Percentiles rank a stretch among this genome's conserved stretches.
These are phyloP conservation scores for Cercospora zeina DNA, from an alignment of 2,329 filamentous ascomycete species.

Conservation along the genomic window DNA sequence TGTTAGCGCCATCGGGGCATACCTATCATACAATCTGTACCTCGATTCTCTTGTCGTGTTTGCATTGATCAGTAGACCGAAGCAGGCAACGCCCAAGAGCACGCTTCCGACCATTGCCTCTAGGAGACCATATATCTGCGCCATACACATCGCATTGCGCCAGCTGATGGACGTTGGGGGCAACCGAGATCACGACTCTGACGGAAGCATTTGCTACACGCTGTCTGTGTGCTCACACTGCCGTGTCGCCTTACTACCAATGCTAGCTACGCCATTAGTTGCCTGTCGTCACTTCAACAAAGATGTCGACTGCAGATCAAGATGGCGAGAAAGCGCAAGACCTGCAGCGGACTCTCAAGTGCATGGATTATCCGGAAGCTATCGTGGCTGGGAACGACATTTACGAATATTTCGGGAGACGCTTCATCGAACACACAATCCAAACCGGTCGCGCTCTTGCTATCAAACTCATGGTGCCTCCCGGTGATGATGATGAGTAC, in stretches of 20 bases:
- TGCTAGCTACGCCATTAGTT: neutral
- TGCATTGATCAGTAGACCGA: neutral
- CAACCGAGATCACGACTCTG: neutral
- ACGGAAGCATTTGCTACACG: too few relatives aligned
- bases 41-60: neutral
- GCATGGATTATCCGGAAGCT: neutral
- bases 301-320: neutral
- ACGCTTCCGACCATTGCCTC: neutral
- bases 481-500: neutral
- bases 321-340: neutral
- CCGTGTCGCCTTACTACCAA: neutral
- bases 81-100: neutral
- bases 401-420: neutral
- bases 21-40: neutral
- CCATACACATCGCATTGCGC: neutral
- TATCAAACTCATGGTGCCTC: neutral
- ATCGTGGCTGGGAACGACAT: conserved; percentile 1
- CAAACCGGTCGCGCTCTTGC: neutral
- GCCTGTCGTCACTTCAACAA: neutral
- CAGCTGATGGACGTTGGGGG: too few relatives aligned
- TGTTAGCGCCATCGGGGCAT: neutral
- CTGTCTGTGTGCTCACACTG: neutral
- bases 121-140: neutral
- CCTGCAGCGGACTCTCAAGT: neutral
- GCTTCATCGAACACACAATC: neutral